Base-by-base conservation (phyloP, 768 basidiomycete genomes). In the Ramaria rubella region DNA sequence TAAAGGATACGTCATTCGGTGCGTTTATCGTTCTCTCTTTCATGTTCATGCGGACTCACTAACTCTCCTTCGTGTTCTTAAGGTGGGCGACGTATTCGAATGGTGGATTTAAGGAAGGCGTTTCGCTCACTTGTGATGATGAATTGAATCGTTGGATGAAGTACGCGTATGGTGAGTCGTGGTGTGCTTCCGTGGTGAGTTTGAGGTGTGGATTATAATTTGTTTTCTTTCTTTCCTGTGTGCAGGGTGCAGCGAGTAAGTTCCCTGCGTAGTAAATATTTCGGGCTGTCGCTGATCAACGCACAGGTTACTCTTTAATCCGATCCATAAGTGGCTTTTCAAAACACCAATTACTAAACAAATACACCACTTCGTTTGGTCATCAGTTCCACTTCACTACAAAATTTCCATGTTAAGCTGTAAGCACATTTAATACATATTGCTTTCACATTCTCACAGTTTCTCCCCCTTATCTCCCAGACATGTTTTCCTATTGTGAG, bases 141-240 rank as follows among this genome's bases (percentile, higher is more conserved):
- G 93, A 95, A 68, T 73, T 95, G 9, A 94, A 94, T 63, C 71
- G 93, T 2, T 95, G 93, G 93, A 89, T 94, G 60, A 95, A 94
- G 66, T 90, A 90, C 59, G 75, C 86, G 0, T 89, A 87, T 69
- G 87, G n/a, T n/a, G n/a, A n/a, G n/a, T n/a, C n/a, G n/a, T n/a
- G n/a, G n/a, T n/a, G n/a, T n/a, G n/a, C n/a, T n/a, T n/a, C n/a
- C n/a, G n/a, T n/a, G n/a, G n/a, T n/a, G n/a, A n/a, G n/a, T n/a
- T n/a, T n/a, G n/a, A n/a, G n/a, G n/a, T n/a, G n/a, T n/a, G n/a
- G n/a, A n/a, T n/a, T n/a, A n/a, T n/a, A n/a, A n/a, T n/a, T n/a
- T n/a, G n/a, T n/a, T n/a, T n/a, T n/a, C n/a, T n/a, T n/a, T n/a
- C n/a, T n/a, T n/a, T n/a, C n/a, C n/a, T n/a, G n/a, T n/a, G n/a